Evolutionary conservation across 2,329 filamentous ascomycete species (phyloP).

Genomic region (Colletotrichum sp.): DNA sequence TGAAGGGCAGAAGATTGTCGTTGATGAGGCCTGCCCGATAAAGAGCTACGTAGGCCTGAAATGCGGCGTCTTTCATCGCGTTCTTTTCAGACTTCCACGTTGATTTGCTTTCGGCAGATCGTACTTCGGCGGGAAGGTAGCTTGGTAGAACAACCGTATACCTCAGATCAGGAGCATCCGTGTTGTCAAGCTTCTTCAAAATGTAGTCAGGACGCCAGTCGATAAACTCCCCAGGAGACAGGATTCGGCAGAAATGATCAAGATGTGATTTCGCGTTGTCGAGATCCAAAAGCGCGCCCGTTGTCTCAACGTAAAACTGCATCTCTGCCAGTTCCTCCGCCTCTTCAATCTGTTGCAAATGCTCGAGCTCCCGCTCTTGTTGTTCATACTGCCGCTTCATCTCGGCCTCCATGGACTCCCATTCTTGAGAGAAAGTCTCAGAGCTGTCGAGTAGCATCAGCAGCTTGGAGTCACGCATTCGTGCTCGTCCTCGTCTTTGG

Average conservation of each 20-base stretch:
- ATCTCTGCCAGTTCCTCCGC: conserved; percentile 27
- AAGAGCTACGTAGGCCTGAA: conserved; percentile 76
- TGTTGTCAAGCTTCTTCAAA: conserved; percentile 42
- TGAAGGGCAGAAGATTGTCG: conserved; percentile 75
- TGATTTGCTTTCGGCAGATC: conserved; percentile 53
- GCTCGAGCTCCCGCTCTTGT: conserved; percentile 57
- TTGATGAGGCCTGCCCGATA: conserved; percentile 76
- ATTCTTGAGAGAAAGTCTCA: conserved; percentile 45
- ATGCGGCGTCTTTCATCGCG: conserved; percentile 82
- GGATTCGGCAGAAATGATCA: conserved; percentile 76
- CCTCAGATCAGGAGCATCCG: conserved; percentile 36
- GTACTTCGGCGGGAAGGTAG: conserved; percentile 67
- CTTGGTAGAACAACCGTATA: conserved; percentile 75
- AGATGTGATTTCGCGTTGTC: conserved; percentile 79
- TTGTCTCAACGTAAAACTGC: conserved; percentile 42
- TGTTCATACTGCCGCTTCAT: conserved; percentile 76
- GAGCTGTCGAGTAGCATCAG: conserved; percentile 46
- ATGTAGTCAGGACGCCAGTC: conserved; percentile 73
- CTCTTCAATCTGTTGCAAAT: conserved; percentile 54
- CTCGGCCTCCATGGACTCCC: conserved; percentile 70
- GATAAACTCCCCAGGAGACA: conserved; percentile 63
- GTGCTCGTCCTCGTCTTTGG: conserved; percentile 59
- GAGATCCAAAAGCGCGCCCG: conserved; percentile 71
- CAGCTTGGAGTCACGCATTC: conserved; percentile 56
- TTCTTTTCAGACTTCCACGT: conserved; percentile 75